phyloP scores from a whole-genome alignment of 257 asterid species.

The Euphrasia confusa region DNA sequence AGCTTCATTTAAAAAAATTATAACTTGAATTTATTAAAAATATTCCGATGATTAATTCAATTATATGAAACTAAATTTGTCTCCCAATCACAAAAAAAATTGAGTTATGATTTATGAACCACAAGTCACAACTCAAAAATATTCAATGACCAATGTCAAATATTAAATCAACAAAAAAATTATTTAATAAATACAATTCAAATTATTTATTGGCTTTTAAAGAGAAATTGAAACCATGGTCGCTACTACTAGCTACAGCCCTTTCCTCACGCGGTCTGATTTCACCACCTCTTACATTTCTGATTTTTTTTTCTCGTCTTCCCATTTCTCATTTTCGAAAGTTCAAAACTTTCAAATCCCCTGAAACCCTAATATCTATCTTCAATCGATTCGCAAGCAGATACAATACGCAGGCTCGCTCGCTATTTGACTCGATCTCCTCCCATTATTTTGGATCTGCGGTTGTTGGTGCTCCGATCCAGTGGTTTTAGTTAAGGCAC shows the following conservation, averaged over 20 bases:
- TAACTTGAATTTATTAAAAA: too few relatives aligned
- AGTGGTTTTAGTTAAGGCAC: slow-evolving; percentile 23
- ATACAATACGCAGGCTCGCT: slow-evolving; percentile 1
- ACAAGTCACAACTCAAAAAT: too few relatives aligned
- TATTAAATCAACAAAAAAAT: too few relatives aligned
- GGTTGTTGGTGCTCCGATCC: slow-evolving; percentile 40
- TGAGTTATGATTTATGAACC: too few relatives aligned
- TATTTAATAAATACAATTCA: too few relatives aligned
- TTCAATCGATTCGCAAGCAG: slow-evolving; percentile 17
- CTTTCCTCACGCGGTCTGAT: neutral
- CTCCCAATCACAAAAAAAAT: too few relatives aligned
- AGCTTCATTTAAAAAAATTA: too few relatives aligned
- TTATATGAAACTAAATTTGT: too few relatives aligned
- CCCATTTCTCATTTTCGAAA: neutral
- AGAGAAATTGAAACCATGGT: neutral
- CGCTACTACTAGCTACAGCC: neutral
- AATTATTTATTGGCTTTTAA: neutral
- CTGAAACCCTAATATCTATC: slow-evolving; percentile 33
- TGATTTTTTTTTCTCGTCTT: neutral
- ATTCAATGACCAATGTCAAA: too few relatives aligned
- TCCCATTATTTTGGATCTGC: slow-evolving; percentile 42
- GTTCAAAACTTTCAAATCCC: slow-evolving; percentile 23
- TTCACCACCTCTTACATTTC: neutral
- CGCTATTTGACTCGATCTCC: slow-evolving; percentile 32
- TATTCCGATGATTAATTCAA: too few relatives aligned